Conservation (phyloP, 768 basidiomycete genomes). For the Hirschioporus abietinus region DNA sequence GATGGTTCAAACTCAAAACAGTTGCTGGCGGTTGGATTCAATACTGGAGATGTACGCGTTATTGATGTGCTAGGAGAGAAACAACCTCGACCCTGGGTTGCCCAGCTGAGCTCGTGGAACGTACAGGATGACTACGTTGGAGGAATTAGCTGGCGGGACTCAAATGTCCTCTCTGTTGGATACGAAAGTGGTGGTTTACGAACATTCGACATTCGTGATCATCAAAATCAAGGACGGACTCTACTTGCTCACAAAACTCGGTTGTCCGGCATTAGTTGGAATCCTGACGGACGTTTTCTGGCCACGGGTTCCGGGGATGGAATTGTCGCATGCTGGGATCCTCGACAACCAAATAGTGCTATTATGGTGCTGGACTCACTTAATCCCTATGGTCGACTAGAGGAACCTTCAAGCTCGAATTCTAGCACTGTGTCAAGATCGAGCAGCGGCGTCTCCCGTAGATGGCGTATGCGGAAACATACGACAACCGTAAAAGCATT, state of each 20-base stretch:
- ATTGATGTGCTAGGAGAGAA: not conserved
- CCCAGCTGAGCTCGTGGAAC: not conserved
- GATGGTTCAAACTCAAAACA: not conserved
- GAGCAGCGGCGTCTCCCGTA: not conserved
- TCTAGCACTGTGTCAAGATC: not conserved
- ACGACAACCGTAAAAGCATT: constrained; percentile 41
- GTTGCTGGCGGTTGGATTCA: constrained; percentile 65
- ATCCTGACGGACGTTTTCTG: constrained; percentile 4
- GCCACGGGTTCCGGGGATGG: not conserved
- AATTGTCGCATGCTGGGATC: not conserved
- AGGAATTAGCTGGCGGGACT: constrained; percentile 1
- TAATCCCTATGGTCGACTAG: not conserved
- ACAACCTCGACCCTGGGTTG: not conserved
- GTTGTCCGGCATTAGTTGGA: not conserved
- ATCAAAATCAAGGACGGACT: not conserved
- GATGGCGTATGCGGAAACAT: constrained; percentile 1
- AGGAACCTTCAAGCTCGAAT: not conserved
- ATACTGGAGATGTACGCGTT: constrained; percentile 61
- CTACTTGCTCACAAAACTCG: not conserved
- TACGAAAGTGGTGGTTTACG: not conserved
- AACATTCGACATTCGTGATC: not conserved
- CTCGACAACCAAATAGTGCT: not conserved
- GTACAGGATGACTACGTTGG: constrained; percentile 1
- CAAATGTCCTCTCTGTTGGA: not conserved
- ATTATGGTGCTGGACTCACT: not conserved